phyloP scores from a whole-genome alignment of 352 stramenopile genomes.

The Pythium plurisporium region DNA sequence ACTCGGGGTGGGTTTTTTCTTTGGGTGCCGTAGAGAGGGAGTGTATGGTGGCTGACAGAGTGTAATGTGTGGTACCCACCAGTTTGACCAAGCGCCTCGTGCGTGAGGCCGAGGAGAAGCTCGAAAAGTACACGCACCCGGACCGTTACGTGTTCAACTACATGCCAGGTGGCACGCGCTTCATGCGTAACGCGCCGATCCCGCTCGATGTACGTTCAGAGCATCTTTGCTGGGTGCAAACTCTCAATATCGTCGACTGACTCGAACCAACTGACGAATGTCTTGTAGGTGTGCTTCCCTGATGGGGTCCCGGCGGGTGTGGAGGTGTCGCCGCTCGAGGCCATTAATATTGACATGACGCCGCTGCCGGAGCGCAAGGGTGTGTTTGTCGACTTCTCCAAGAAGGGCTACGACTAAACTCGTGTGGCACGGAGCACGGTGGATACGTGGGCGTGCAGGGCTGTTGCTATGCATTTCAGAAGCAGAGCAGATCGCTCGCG shows the following conservation, averaged over 20 bases:
- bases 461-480: too few relatives aligned
- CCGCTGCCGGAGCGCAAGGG: slow-evolving; percentile 59
- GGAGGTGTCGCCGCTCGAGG: slow-evolving; percentile 78
- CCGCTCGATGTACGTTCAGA: slow-evolving; percentile 91
- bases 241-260: too few relatives aligned
- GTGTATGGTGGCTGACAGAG: neutral
- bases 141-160: slow-evolving; percentile 97
- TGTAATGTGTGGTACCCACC: slow-evolving; percentile 1
- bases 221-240: too few relatives aligned
- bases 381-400: slow-evolving; percentile 83
- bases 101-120: slow-evolving; percentile 90
- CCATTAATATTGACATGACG: slow-evolving; percentile 87
- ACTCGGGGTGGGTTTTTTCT: slow-evolving; percentile 44
- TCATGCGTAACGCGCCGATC: slow-evolving; percentile 98
- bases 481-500: too few relatives aligned
- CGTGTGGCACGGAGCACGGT: neutral
- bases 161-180: slow-evolving; percentile 97
- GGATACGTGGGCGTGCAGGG: too few relatives aligned
- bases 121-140: slow-evolving; percentile 93
- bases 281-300: slow-evolving; percentile 79
- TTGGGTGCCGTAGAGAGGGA: neutral
- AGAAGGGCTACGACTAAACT: slow-evolving; percentile 83
- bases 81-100: slow-evolving; percentile 80
- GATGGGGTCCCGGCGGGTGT: slow-evolving; percentile 84
- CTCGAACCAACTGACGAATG: too few relatives aligned